Evolutionary conservation across 2,329 filamentous ascomycete species (phyloP), one percentile per base, ranked within the genome.

Genomic region (Venturia pyrina): DNA sequence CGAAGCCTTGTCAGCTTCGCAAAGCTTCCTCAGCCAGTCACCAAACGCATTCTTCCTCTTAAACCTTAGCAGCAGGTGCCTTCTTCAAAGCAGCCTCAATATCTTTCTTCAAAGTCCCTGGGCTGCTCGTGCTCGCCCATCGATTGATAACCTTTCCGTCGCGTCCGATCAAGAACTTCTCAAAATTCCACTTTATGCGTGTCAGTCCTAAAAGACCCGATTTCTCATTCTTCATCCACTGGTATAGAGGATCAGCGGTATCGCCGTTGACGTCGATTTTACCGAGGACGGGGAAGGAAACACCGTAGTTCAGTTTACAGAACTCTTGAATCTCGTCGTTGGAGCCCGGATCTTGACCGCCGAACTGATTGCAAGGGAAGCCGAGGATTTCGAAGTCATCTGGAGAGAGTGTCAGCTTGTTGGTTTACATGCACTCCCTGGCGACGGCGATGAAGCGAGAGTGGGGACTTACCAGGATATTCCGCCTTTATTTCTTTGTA

Each of bases 331-430:
- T 78, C 73, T 92, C 86, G 10, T 82, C 79, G 50, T 87, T 81
- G 17, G 79, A 83, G 73, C 91, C 92, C 40, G 93, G 93, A 75
- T 98, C 95, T 79, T 99, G 95, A 70, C 80, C 79, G 73, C 88
- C 90, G 79, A 99, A 99, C 80, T 99, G 95, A 84, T 98, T 99
- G 87, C 93, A 98, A 66, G 95, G 95, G 81, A 99, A 98, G 72
- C 93, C 95, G 74, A 99, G 84, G 79, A 99, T 87, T 73, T 87
- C 83, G 76, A 99, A 95, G 73, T 92, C 84, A 70, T 91, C 86
- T 41, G 65, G 3, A 32, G 10, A 43, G 17, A 17, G 28, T 8
- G 28, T 40, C 15, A 48, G 62, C 24, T 32, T 7, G 6, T 8
- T 44, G 5, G 11, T 5, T 28, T 28, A 28, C 28, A 28, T 28